Evolutionary conservation across 2,329 filamentous ascomycete species (phyloP).

Genomic region (Verticillium nubilum): DNA sequence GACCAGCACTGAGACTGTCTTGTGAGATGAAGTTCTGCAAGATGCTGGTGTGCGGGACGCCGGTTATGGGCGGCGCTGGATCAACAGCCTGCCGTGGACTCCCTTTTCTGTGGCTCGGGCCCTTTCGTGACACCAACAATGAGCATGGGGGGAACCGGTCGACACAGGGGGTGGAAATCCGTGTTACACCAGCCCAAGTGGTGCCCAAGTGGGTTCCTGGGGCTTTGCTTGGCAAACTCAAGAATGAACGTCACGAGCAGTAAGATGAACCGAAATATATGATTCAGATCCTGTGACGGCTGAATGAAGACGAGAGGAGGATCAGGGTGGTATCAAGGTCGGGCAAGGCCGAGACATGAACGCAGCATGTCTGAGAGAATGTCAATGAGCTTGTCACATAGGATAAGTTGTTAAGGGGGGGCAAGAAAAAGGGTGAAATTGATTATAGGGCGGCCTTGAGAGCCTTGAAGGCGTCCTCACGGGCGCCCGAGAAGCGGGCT

Average conservation of each 20-base stretch:
- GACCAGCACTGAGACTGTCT: neutral
- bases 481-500: conserved; percentile 48
- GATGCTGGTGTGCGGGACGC: too few species aligned
- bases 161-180: neutral
- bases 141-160: too few species aligned
- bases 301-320: neutral
- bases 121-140: too few species aligned
- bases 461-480: conserved; percentile 39
- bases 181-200: neutral
- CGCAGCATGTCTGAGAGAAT: neutral
- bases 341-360: neutral
- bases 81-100: neutral
- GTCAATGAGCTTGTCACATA: neutral
- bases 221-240: neutral
- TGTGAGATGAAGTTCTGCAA: neutral
- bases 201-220: neutral
- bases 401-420: too few species aligned
- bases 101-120: too few species aligned
- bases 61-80: too few species aligned
- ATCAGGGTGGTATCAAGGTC: neutral
- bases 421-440: neutral
- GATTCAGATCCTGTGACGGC: neutral
- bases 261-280: neutral
- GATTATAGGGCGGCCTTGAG: conserved; percentile 35
- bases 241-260: neutral